These are phyloP conservation scores for Fusarium proliferatum DNA, from an alignment of 2,329 filamentous ascomycete genomes.

Conservation along the genomic window DNA sequence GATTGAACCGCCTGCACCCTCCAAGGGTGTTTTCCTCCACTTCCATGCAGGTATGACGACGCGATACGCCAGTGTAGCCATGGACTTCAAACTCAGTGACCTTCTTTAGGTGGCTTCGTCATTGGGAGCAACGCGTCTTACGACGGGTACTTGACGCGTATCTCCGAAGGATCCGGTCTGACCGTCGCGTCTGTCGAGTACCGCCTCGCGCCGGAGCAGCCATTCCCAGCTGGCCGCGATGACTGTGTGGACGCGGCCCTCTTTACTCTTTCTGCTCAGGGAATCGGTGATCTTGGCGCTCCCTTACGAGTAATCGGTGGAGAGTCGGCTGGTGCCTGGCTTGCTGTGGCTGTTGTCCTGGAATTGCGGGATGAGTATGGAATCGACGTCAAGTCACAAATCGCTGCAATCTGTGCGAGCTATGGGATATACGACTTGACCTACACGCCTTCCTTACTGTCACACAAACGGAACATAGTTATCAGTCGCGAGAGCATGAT, in stretches of 20 bases:
- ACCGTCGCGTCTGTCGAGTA: background rate
- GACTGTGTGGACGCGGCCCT: background rate
- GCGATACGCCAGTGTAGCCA: too few species aligned
- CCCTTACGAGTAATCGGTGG: background rate
- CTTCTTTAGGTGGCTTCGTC: background rate
- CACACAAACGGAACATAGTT: background rate
- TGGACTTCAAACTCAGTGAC: too few species aligned
- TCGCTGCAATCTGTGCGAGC: background rate
- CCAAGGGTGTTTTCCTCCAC: background rate
- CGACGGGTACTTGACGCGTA: background rate
- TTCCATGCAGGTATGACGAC: background rate
- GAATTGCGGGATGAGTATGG: background rate
- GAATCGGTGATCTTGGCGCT: background rate
- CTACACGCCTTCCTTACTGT: background rate
- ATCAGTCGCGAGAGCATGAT: background rate
- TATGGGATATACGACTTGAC: background rate
- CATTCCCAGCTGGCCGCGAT: background rate
- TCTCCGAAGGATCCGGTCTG: background rate
- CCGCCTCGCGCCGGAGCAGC: background rate
- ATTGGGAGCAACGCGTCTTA: background rate
- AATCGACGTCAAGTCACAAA: background rate
- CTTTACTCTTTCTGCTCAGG: background rate
- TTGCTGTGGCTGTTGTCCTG: background rate
- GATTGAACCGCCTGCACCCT: background rate
- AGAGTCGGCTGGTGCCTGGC: background rate